phyloP scores from a whole-genome alignment of 768 basidiomycete genomes.

The Xerocomellus chrysenteron region DNA sequence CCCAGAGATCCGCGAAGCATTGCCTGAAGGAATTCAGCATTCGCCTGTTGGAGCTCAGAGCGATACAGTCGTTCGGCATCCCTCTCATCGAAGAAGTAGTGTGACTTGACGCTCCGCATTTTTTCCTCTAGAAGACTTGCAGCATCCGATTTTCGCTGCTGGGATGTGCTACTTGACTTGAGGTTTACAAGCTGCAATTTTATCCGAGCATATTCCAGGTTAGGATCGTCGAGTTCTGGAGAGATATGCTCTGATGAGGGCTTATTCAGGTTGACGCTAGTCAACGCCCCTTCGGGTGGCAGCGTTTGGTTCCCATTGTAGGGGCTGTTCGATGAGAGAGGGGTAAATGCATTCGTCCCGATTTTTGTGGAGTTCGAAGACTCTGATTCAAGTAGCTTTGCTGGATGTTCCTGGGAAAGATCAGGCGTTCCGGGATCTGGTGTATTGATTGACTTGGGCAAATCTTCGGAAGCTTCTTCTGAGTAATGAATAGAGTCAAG shows the following conservation, averaged over 20 bases:
- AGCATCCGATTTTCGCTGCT: slow-evolving; percentile 26
- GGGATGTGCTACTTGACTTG: slow-evolving; percentile 33
- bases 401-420: not conserved
- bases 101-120: slow-evolving; percentile 45
- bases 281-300: slow-evolving; percentile 2
- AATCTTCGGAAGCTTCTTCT: slow-evolving; percentile 17
- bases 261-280: slow-evolving; percentile 5
- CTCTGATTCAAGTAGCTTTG: not conserved
- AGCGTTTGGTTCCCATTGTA: not conserved
- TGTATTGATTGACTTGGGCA: slow-evolving; percentile 2
- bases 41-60: slow-evolving; percentile 50
- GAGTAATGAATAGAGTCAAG: slow-evolving; percentile 1
- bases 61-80: slow-evolving; percentile 62
- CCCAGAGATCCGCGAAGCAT: slow-evolving; percentile 34
- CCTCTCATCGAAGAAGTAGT: slow-evolving; percentile 70
- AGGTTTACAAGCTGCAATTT: slow-evolving; percentile 56
- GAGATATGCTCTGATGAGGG: slow-evolving; percentile 32
- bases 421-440: slow-evolving; percentile 2
- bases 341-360: slow-evolving; percentile 41
- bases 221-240: slow-evolving; percentile 53
- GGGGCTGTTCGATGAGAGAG: slow-evolving; percentile 33
- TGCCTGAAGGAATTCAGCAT: slow-evolving; percentile 44
- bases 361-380: slow-evolving; percentile 25
- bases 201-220: slow-evolving; percentile 58
- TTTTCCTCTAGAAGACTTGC: slow-evolving; percentile 43